phyloP scores from a whole-genome alignment of 495 filamentous ascomycete genomes.

The Staphylotrichum tortipilum region DNA sequence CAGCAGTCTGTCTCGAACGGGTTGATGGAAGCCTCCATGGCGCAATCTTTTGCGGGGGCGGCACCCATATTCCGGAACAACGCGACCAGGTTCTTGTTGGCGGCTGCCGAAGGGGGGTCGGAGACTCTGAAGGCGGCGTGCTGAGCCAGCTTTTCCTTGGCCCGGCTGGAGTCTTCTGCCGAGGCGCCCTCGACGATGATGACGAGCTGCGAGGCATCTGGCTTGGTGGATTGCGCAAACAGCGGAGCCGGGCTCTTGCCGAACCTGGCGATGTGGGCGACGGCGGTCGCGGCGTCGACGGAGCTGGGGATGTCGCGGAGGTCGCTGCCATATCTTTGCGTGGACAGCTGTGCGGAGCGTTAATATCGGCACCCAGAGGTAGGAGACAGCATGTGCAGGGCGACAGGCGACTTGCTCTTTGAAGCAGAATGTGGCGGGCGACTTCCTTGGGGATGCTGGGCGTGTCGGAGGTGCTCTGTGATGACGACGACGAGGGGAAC shows the following conservation, averaged over 20 bases:
- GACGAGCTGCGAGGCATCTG: slow-evolving; percentile 38
- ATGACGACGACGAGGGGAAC: slow-evolving; percentile 13
- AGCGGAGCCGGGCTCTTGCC: slow-evolving; percentile 32
- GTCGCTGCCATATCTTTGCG: slow-evolving; percentile 25
- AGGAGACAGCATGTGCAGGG: no score
- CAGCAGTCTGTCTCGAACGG: slow-evolving; percentile 37
- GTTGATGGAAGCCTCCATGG: slow-evolving; percentile 33
- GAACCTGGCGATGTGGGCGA: slow-evolving; percentile 33
- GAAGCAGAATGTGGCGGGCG: slow-evolving; percentile 29
- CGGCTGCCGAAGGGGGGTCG: slow-evolving; percentile 29
- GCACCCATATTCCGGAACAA: slow-evolving; percentile 24
- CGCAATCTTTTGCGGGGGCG: slow-evolving; percentile 23
- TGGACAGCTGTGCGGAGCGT: slow-evolving; percentile 34
- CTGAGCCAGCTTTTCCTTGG: slow-evolving; percentile 26
- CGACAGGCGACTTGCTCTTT: slow-evolving; percentile 18
- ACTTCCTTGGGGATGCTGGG: slow-evolving; percentile 27
- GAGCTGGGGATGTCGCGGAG: slow-evolving; percentile 34
- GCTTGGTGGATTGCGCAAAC: slow-evolving; percentile 25
- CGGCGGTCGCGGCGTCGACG: slow-evolving; percentile 28
- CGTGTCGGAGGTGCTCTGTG: slow-evolving; percentile 7
- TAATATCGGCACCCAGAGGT: slow-evolving; percentile 16
- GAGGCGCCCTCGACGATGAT: slow-evolving; percentile 42
- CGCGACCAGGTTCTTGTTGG: slow-evolving; percentile 26
- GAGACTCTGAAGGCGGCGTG: slow-evolving; percentile 37
- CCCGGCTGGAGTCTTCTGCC: slow-evolving; percentile 19